Conservation (phyloP, 345 rosid genomes). For the Hibiscus tridactylites region DNA sequence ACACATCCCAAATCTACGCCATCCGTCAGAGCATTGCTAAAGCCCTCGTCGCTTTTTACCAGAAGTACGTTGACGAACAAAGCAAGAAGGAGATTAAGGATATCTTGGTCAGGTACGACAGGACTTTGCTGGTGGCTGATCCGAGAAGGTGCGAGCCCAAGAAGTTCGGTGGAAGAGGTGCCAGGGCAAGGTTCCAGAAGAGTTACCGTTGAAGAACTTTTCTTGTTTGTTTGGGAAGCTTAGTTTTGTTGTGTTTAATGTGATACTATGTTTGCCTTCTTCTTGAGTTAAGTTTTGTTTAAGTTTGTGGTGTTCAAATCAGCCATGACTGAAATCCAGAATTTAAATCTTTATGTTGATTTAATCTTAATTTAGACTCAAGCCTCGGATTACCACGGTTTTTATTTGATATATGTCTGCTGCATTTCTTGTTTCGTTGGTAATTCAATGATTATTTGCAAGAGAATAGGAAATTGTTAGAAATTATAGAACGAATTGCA, state of each 20-base stretch:
- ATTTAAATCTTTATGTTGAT: not conserved
- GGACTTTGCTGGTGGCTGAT: slow-evolving; percentile 87
- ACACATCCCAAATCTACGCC: slow-evolving; percentile 79
- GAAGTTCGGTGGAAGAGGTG: slow-evolving; percentile 96
- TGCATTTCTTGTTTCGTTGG: not conserved
- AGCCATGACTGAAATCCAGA: not conserved
- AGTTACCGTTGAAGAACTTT: slow-evolving; percentile 60
- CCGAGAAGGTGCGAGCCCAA: slow-evolving; percentile 94
- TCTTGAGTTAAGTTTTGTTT: slow-evolving; percentile 3
- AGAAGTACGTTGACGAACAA: slow-evolving; percentile 86
- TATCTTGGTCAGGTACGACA: slow-evolving; percentile 29
- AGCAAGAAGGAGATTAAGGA: slow-evolving; percentile 75
- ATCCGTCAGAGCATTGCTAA: slow-evolving; percentile 89
- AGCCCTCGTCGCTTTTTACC: slow-evolving; percentile 76
- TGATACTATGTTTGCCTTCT: not conserved
- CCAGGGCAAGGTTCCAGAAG: slow-evolving; percentile 92
- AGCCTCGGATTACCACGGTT: not conserved
- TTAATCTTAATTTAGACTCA: not conserved
- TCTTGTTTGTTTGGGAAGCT: not conserved
- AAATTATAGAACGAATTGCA: too few species aligned
- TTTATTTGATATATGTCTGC: not conserved
- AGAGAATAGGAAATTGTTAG: too few species aligned
- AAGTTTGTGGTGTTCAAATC: not conserved
- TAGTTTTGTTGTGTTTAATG: not conserved
- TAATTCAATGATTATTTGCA: not conserved